Evolutionary conservation across 306 rosid species (phyloP).

Genomic region (Canavalia ensiformis): DNA sequence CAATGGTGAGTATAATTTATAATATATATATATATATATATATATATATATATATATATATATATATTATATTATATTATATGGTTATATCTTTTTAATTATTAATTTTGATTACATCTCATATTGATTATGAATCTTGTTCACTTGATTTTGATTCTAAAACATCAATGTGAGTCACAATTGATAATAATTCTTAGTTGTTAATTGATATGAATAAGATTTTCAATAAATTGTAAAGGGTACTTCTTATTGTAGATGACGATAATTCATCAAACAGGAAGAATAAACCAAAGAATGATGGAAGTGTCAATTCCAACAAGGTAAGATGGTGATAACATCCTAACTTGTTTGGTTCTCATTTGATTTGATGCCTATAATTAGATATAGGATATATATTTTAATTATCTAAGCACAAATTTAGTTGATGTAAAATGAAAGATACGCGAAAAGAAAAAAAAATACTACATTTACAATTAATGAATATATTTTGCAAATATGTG

Average conservation of each 20-base stretch:
- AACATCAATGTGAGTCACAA: neutral
- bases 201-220: neutral
- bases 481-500: no score
- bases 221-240: neutral
- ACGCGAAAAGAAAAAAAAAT: no score
- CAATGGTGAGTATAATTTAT: constrained; percentile 29
- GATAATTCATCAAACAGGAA: constrained; percentile 25
- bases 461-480: no score
- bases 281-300: constrained; percentile 22
- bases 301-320: constrained; percentile 18
- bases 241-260: constrained; percentile 37
- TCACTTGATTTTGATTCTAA: neutral
- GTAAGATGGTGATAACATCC: constrained; percentile 31
- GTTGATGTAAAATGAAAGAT: no score
- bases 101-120: neutral
- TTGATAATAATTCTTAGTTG: neutral
- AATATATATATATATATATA: neutral
- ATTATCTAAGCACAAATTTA: no score
- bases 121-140: neutral
- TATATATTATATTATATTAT: neutral
- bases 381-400: no score
- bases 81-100: neutral
- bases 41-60: neutral
- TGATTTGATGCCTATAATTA: no score
- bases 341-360: no score